phyloP scores from a whole-genome alignment of 257 asterid species.

The Mitragyna speciosa region DNA sequence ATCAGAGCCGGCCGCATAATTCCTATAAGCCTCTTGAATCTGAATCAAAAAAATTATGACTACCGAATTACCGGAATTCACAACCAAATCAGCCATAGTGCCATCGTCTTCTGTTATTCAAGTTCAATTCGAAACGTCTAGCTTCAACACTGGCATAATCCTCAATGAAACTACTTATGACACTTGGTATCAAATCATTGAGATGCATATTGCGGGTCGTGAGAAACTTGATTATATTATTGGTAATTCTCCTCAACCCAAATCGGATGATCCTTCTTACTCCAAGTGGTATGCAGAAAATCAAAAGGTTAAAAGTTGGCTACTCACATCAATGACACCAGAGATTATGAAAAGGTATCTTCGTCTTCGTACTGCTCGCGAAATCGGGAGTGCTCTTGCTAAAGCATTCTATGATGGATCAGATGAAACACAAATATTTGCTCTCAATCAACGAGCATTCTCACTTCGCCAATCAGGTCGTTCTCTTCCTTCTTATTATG shows the following conservation, averaged over 20 bases:
- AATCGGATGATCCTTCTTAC: background rate
- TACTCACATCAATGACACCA: background rate
- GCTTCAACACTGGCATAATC: no score
- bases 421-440: conserved; percentile 14
- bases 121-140: no score
- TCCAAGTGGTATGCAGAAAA: conserved; percentile 3
- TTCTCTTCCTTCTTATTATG: conserved; percentile 2
- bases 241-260: background rate
- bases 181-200: background rate
- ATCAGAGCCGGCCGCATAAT: no score
- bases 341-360: background rate
- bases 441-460: conserved; percentile 4
- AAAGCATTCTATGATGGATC: conserved; percentile 13
- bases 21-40: no score
- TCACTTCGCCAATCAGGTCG: background rate
- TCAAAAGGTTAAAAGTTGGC: conserved; percentile 2
- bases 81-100: no score
- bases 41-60: no score
- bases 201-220: conserved; percentile 7
- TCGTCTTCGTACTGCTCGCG: background rate
- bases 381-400: conserved; percentile 7
- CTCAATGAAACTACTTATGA: background rate
- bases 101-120: no score
- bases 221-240: conserved; percentile 6
- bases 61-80: no score